A percentile compares a stretch with the other conserved stretches of the same genome.
Conservation (phyloP, 805 yeast species). For the Starmerella davenportii region DNA sequence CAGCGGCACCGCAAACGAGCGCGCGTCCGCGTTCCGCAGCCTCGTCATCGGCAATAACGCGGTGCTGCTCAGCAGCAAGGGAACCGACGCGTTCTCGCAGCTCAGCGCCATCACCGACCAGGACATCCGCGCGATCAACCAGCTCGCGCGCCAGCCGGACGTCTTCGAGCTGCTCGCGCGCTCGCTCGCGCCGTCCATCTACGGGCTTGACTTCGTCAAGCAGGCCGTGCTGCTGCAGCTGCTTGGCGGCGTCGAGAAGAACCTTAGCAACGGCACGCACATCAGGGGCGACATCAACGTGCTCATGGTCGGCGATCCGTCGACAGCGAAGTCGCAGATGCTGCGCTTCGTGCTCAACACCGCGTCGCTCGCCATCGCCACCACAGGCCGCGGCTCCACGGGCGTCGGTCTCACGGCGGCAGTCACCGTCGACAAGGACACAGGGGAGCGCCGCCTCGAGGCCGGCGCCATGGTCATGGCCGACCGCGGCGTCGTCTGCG, state of each 20-base stretch:
- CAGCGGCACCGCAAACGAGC: conserved; percentile 27
- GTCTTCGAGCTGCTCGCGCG: conserved; percentile 64
- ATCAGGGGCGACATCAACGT: conserved; percentile 94
- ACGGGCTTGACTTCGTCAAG: conserved; percentile 81
- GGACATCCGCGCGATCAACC: conserved; percentile 75
- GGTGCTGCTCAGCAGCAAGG: conserved; percentile 72
- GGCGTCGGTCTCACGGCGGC: conserved; percentile 99
- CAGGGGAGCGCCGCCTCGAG: conserved; percentile 89
- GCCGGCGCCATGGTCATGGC: conserved; percentile 99
- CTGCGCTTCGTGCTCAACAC: conserved; percentile 86
- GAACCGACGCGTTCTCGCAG: conserved; percentile 42
- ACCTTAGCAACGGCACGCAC: conserved; percentile 86
- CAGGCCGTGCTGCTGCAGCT: conserved; percentile 80
- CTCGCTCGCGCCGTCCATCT: conserved; percentile 89
- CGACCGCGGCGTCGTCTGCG: conserved; percentile 92
- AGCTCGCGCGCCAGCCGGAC: conserved; percentile 47
- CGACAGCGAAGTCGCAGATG: conserved; percentile 94
- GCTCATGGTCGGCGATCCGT: conserved; percentile 96
- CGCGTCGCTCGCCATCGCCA: conserved; percentile 88
- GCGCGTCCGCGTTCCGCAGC: conserved; percentile 36
- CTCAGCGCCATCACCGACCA: conserved; percentile 57
- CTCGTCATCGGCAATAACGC: conserved; percentile 78
- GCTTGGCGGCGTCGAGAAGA: conserved; percentile 86
- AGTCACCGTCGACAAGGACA: conserved; percentile 86
- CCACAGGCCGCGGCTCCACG: conserved; percentile 98